A percentile compares a stretch with the other conserved stretches of the same genome.
phyloP scores from a whole-genome alignment of 176 grass and related monocot genomes.

The Triticum timopheevii region DNA sequence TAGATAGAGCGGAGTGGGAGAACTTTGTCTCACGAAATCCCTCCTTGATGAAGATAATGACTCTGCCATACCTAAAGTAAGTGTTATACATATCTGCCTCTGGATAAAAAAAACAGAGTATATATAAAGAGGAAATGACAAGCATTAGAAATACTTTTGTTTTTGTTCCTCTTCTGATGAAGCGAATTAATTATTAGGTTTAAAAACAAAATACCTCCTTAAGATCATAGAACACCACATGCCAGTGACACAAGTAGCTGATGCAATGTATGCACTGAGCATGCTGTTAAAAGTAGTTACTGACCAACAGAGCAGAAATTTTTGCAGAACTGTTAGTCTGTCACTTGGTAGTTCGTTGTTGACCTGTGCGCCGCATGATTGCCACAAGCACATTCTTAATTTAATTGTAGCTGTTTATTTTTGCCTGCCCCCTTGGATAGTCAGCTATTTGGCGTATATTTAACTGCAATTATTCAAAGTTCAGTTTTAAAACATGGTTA shows the following conservation, averaged over 20 bases:
- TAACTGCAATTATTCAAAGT: too few relatives aligned
- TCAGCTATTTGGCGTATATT: too few relatives aligned
- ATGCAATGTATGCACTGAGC: neutral
- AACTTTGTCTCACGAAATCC: conserved; percentile 79
- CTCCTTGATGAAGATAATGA: conserved; percentile 92
- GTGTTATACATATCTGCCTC: neutral
- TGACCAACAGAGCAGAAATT: neutral
- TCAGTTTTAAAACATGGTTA: too few relatives aligned
- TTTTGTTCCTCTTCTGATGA: neutral
- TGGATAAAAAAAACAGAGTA: neutral
- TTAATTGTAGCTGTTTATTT: neutral
- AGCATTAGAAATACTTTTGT: neutral
- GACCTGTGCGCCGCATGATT: neutral
- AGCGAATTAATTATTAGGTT: neutral
- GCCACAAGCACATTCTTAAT: neutral
- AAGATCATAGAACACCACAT: neutral
- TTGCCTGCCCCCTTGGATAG: too few relatives aligned
- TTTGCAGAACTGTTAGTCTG: neutral
- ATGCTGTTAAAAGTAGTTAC: neutral
- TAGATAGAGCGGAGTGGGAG: conserved; percentile 81
- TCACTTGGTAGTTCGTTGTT: neutral
- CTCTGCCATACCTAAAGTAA: conserved; percentile 89
- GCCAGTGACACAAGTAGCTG: neutral
- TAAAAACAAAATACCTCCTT: neutral
- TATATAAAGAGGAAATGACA: neutral